Evolutionary conservation across 2,329 filamentous ascomycete species (phyloP).

Genomic region (Penicillium sp.): DNA sequence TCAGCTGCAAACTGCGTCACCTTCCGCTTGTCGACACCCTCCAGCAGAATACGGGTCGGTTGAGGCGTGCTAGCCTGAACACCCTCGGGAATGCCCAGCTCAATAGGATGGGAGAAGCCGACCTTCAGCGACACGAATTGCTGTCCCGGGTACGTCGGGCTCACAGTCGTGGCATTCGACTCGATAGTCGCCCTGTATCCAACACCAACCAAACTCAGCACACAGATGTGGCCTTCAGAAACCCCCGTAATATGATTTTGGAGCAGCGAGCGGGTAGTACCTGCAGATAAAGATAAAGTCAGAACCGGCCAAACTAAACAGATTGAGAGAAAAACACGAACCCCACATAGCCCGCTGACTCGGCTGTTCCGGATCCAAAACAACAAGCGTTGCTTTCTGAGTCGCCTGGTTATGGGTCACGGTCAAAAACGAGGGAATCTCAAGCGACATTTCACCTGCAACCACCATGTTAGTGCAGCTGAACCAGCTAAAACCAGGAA

Average conservation of each 20-base stretch:
- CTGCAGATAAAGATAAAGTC: conserved; percentile 42
- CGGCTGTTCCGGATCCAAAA: conserved; percentile 62
- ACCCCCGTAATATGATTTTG: conserved; percentile 89
- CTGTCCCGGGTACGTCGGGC: conserved; percentile 68
- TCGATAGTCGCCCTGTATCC: conserved; percentile 90
- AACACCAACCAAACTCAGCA: conserved; percentile 87
- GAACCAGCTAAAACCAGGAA: too few species aligned
- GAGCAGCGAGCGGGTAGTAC: conserved; percentile 82
- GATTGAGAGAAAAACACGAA: conserved; percentile 40
- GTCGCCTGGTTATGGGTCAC: conserved; percentile 61
- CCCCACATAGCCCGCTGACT: conserved; percentile 96
- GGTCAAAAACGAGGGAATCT: conserved; percentile 71
- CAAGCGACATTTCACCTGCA: conserved; percentile 66
- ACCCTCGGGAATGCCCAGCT: conserved; percentile 74
- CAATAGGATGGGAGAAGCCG: conserved; percentile 92
- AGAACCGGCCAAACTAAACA: conserved; percentile 2
- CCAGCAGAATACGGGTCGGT: conserved; percentile 82
- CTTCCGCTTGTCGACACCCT: conserved; percentile 78
- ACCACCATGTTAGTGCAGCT: conserved; percentile 13
- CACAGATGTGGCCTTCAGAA: conserved; percentile 90
- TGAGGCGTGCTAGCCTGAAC: conserved; percentile 83
- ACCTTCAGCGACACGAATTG: conserved; percentile 90
- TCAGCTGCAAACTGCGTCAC: conserved; percentile 87
- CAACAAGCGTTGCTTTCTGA: conserved; percentile 60
- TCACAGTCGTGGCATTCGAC: conserved; percentile 60